Base-by-base conservation (phyloP, 495 filamentous ascomycete genomes). In the Cercophora newfieldiana region DNA sequence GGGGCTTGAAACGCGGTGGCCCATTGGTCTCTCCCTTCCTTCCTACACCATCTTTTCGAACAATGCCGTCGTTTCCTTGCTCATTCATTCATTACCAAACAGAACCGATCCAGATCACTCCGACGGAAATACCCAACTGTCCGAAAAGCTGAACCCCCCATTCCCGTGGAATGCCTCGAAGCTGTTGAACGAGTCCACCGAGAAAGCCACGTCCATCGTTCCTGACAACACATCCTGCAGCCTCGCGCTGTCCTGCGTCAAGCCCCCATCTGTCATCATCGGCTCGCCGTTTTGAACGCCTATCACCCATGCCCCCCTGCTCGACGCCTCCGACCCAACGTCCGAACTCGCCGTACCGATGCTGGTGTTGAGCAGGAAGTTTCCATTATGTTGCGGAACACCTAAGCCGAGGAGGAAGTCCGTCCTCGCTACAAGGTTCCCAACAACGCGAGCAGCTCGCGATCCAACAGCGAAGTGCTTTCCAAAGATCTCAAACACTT, bases 401-500 rank as follows among this genome's bases (percentile, higher is more conserved):
- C 19, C 0, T 16, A 21, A 1, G 18, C 50, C 50, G 0, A 63
- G 14, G 14, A 61, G 4, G 31, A 64, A 51, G 28, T 73, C 69
- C 22, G 58, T 68, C 30, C 68, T 64, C 6, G 18, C 58, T 7
- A 48, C 53, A 0, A 78, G 68, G 16, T 74, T 64, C 8, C 71
- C 63, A 25, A 70, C 73, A n/a, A 85, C 75, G 3, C 72, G 69
- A 0, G 79, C 79, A 7, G 84, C 82, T 50, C 75, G 80, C 0
- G 66, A 69, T 1, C 81, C 81, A 2, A 80, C 75, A 3, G 78
- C 69, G 65, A 85, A 81, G 19, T 73, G 78, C n/a, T 69, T 71
- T 2, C 77, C 80, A 51, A 81, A 81, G 1, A 73, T 75, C 28
- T 84, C 83, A 63, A 86, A 83, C 3, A 81, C 74, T 0, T 63